Percentiles rank a stretch among this genome's conserved stretches.
Conservation (phyloP, 2,329 filamentous ascomycete genomes). For the Cladosporium halotolerans region DNA sequence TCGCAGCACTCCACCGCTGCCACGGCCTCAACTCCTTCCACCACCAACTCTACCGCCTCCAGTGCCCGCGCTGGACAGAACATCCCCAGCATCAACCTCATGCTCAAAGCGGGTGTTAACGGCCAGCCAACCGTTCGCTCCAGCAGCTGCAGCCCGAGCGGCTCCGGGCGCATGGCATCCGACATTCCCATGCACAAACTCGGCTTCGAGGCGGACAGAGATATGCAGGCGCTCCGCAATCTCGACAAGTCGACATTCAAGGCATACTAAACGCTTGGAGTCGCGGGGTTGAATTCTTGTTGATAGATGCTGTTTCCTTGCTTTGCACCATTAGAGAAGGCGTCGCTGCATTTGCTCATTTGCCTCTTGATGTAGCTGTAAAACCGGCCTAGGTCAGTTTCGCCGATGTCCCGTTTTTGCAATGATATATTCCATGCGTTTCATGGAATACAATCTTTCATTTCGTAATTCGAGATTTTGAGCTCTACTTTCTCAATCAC, state of each 20-base stretch:
- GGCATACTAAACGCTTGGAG: conserved; percentile 14
- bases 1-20: conserved; percentile 35
- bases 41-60: conserved; percentile 9
- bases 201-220: conserved; percentile 31
- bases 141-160: conserved; percentile 27
- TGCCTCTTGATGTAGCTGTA: no score
- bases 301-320: no score
- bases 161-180: conserved; percentile 22
- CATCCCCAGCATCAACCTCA: conserved; percentile 51
- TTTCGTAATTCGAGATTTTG: no score
- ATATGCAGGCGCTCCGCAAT: conserved; percentile 31
- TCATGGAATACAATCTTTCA: no score
- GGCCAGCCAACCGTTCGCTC: conserved; percentile 20
- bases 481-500: no score
- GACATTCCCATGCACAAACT: conserved; percentile 34
- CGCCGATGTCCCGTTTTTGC: no score
- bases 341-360: no score
- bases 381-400: no score
- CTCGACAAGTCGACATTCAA: conserved; percentile 33
- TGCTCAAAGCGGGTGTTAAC: conserved; percentile 34
- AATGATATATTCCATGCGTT: no score
- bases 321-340: no score
- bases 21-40: conserved; percentile 45
- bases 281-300: no score
- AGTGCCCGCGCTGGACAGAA: conserved; percentile 27